These are phyloP conservation scores for Tillandsia leiboldiana DNA, from an alignment of 176 grass and related monocot species.

Conservation along the genomic window DNA sequence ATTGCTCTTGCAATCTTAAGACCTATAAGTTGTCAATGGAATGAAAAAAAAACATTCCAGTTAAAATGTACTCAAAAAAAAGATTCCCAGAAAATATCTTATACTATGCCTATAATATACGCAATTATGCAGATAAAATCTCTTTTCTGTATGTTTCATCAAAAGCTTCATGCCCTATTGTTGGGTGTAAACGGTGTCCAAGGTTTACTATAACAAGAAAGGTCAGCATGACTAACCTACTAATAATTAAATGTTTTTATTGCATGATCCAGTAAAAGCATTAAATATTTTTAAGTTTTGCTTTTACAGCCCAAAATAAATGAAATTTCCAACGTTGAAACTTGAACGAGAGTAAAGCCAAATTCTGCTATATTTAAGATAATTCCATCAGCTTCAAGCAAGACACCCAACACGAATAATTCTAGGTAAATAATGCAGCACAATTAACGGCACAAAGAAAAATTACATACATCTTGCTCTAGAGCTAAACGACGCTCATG, in stretches of 20 bases:
- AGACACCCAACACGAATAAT: slow-evolving; percentile 7
- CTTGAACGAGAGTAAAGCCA: neutral
- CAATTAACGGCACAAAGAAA: slow-evolving; percentile 17
- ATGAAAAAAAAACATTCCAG: neutral
- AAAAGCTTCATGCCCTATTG: too few relatives aligned
- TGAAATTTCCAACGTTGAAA: too few relatives aligned
- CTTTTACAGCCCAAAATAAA: too few relatives aligned
- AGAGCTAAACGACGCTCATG: slow-evolving; percentile 87
- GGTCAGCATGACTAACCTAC: too few relatives aligned
- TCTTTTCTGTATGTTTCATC: neutral
- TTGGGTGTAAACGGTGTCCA: neutral
- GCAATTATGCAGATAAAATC: too few relatives aligned
- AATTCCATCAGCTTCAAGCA: neutral
- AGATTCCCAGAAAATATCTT: too few relatives aligned
- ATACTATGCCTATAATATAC: neutral
- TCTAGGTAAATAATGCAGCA: slow-evolving; percentile 10
- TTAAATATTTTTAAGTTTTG: too few relatives aligned
- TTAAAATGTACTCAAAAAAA: too few relatives aligned
- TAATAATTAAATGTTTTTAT: too few relatives aligned
- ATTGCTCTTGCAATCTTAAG: slow-evolving; percentile 94
- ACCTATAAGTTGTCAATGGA: slow-evolving; percentile 45
- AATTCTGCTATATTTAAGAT: neutral
- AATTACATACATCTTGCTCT: slow-evolving; percentile 88
- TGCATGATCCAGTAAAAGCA: too few relatives aligned
- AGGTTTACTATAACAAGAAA: neutral